Conservation (phyloP, 805 yeast genomes). For the Cyberlindnera maclurae region DNA sequence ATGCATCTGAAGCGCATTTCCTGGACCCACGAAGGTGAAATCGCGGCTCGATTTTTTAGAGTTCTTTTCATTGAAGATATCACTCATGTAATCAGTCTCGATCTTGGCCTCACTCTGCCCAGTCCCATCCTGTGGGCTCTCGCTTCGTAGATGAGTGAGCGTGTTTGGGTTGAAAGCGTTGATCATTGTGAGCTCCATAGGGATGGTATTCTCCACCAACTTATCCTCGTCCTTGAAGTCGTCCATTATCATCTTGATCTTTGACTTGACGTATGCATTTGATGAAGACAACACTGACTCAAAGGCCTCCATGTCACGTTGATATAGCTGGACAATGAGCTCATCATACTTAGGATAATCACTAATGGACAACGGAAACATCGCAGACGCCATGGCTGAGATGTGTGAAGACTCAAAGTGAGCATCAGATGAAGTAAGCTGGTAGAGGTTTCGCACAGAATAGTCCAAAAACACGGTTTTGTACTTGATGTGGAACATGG, state of each 20-base stretch:
- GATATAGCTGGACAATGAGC: constrained; percentile 13
- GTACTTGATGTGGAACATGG: constrained; percentile 22
- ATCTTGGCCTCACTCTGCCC: constrained; percentile 6
- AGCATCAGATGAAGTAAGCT: constrained; percentile 11
- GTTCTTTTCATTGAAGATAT: constrained; percentile 10
- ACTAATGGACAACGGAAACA: constrained; percentile 21
- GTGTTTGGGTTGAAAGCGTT: constrained; percentile 14
- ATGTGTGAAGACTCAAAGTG: constrained; percentile 8
- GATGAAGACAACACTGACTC: constrained; percentile 4
- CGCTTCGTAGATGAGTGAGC: background rate
- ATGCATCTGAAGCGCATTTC: constrained; percentile 1
- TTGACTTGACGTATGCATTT: constrained; percentile 15
- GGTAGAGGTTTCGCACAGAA: constrained; percentile 14
- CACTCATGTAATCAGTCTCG: constrained; percentile 17
- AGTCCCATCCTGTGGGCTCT: constrained; percentile 5
- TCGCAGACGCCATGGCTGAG: constrained; percentile 7
- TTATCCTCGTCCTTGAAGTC: constrained; percentile 20
- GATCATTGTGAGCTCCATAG: constrained; percentile 26
- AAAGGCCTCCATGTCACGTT: constrained; percentile 7
- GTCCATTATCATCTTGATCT: constrained; percentile 18
- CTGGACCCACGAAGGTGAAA: constrained; percentile 8
- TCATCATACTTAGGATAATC: constrained; percentile 23
- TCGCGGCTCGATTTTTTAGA: constrained; percentile 5
- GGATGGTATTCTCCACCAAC: constrained; percentile 11
- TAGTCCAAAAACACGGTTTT: constrained; percentile 16